Evolutionary conservation across 192 early-diverging fungal genomes (phyloP).

Genomic region (Podila minutissima): DNA sequence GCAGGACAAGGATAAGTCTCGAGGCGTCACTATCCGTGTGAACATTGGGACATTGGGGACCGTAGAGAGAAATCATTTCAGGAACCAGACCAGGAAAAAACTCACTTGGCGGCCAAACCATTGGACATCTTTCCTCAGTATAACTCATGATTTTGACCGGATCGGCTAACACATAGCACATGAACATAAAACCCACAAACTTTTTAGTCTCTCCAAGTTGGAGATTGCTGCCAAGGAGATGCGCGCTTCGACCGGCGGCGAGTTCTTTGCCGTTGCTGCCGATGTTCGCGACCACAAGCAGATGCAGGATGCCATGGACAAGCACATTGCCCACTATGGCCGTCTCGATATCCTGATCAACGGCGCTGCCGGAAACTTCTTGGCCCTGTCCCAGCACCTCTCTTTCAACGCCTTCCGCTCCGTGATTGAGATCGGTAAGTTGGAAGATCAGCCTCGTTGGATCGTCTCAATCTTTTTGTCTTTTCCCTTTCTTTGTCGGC

Average conservation of each 20-base stretch:
- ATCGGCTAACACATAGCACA: background rate
- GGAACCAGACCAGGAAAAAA: too few relatives aligned
- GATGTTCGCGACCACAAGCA: slow-evolving; percentile 73
- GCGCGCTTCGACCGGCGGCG: slow-evolving; percentile 62
- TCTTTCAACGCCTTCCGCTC: slow-evolving; percentile 79
- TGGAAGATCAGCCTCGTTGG: too few relatives aligned
- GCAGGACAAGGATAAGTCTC: too few relatives aligned
- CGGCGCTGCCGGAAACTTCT: slow-evolving; percentile 78
- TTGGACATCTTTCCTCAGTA: too few relatives aligned
- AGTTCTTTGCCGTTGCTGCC: slow-evolving; percentile 62
- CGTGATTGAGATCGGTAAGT: slow-evolving; percentile 64
- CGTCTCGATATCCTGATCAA: slow-evolving; percentile 71
- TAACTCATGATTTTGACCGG: too few relatives aligned
- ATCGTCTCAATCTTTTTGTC: background rate
- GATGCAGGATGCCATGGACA: slow-evolving; percentile 67
- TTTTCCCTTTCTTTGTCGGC: slow-evolving; percentile 1
- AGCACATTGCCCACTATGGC: slow-evolving; percentile 69
- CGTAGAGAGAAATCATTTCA: too few relatives aligned
- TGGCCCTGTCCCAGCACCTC: slow-evolving; percentile 69
- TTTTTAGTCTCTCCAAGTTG: slow-evolving; percentile 61
- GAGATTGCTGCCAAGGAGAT: slow-evolving; percentile 75
- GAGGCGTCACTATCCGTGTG: too few relatives aligned
- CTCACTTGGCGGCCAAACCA: too few relatives aligned
- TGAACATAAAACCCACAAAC: background rate
- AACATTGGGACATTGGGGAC: too few relatives aligned